A percentile compares a stretch with the other conserved stretches of the same genome.
phyloP scores from a whole-genome alignment of 352 stramenopile species.

The Phytophthora melonis region DNA sequence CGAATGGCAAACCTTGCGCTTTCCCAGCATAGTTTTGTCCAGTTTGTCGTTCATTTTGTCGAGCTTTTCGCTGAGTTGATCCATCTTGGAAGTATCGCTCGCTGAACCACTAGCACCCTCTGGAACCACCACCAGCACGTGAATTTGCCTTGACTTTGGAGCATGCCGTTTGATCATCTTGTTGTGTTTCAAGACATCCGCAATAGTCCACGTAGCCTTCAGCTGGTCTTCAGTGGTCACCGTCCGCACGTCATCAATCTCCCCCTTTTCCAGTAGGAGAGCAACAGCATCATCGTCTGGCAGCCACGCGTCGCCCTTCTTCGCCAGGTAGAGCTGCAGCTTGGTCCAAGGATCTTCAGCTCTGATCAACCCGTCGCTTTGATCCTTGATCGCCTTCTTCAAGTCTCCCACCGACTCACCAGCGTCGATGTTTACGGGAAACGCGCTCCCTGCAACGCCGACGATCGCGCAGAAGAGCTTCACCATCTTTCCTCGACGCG shows the following conservation, averaged over 20 bases:
- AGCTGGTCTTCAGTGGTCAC: no score
- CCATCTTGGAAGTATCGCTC: slow-evolving; percentile 10
- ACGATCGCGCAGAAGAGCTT: neutral
- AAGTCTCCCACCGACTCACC: neutral
- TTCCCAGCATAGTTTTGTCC: slow-evolving; percentile 7
- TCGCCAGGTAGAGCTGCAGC: no score
- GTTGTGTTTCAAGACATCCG: no score
- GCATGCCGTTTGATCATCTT: no score
- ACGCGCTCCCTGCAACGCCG: neutral
- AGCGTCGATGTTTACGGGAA: neutral
- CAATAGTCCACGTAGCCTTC: no score
- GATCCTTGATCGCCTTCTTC: neutral
- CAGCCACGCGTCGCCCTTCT: neutral
- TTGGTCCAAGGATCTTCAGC: no score
- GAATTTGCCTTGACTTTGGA: neutral
- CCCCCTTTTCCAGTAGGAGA: no score
- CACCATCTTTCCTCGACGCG: neutral
- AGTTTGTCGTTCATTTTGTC: slow-evolving; percentile 23
- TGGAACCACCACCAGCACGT: slow-evolving; percentile 5
- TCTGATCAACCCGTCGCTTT: neutral
- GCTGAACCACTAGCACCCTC: slow-evolving; percentile 6
- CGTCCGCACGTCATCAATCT: no score
- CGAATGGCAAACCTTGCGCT: slow-evolving; percentile 15
- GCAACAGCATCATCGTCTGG: neutral
- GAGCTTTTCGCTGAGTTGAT: slow-evolving; percentile 16